A percentile compares a stretch with the other conserved stretches of the same genome.
Evolutionary conservation across 352 stramenopile genomes (phyloP).

Genomic region (Globisporangium abappressorium): DNA sequence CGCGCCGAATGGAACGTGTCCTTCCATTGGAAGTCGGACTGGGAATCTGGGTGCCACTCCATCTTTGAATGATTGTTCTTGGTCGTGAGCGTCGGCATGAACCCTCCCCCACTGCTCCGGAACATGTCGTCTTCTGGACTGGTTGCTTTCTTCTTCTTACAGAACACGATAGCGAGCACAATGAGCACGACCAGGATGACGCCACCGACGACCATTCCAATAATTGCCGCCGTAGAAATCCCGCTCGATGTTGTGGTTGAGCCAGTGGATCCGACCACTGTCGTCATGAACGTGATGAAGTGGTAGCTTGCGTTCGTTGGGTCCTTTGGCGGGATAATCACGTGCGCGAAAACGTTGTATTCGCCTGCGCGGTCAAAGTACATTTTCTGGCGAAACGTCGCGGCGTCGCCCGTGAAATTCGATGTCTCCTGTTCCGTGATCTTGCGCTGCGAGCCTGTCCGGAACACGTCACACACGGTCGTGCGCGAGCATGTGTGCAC

Average conservation of each 20-base stretch:
- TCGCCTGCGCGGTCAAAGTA: slow-evolving; percentile 42
- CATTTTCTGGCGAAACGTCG: slow-evolving; percentile 62
- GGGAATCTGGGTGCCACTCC: slow-evolving; percentile 59
- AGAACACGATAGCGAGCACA: slow-evolving; percentile 60
- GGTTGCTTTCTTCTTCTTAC: slow-evolving; percentile 34
- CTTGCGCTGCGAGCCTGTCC: slow-evolving; percentile 55
- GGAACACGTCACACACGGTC: slow-evolving; percentile 75
- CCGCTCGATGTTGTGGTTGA: slow-evolving; percentile 20
- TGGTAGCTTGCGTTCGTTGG: slow-evolving; percentile 64
- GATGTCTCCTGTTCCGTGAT: slow-evolving; percentile 71
- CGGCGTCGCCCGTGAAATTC: slow-evolving; percentile 69
- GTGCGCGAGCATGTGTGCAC: slow-evolving; percentile 68
- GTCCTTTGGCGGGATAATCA: slow-evolving; percentile 60
- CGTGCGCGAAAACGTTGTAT: slow-evolving; percentile 76
- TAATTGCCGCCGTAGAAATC: slow-evolving; percentile 35
- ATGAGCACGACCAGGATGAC: slow-evolving; percentile 40
- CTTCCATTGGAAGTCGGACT: slow-evolving; percentile 39
- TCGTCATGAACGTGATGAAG: slow-evolving; percentile 77
- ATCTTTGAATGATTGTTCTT: slow-evolving; percentile 55
- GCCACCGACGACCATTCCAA: slow-evolving; percentile 46
- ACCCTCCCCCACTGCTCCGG: slow-evolving; percentile 41
- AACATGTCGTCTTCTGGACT: slow-evolving; percentile 50
- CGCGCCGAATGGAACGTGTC: slow-evolving; percentile 37
- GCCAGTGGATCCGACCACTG: slow-evolving; percentile 22
- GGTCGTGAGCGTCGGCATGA: slow-evolving; percentile 43